These are phyloP conservation scores for Diversispora eburnea DNA, from an alignment of 192 early-diverging fungal species.

Conservation along the genomic window DNA sequence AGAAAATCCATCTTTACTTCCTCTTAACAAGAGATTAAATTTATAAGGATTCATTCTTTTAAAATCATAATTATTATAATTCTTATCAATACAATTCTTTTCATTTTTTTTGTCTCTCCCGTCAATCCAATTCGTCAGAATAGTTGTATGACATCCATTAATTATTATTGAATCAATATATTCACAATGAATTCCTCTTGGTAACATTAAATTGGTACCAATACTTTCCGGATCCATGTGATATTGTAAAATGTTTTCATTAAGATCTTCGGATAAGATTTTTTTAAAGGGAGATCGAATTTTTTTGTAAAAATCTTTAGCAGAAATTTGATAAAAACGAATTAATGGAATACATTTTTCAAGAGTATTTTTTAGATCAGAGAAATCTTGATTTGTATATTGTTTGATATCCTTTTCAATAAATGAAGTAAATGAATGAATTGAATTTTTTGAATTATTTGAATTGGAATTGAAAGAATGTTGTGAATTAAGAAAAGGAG, in stretches of 20 bases:
- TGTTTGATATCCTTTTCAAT: no score
- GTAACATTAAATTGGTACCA: not conserved
- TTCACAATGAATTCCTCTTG: not conserved
- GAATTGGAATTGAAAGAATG: no score
- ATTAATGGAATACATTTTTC: constrained; percentile 16
- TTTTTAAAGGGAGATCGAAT: not conserved
- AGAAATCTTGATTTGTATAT: constrained; percentile 4
- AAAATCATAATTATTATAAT: not conserved
- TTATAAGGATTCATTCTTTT: constrained; percentile 8
- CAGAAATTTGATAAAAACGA: constrained; percentile 11
- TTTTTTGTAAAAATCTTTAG: not conserved
- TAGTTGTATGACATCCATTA: not conserved
- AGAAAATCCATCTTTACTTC: constrained; percentile 5
- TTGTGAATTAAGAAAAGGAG: no score
- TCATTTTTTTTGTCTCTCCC: not conserved
- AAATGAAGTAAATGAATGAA: no score
- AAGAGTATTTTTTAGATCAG: not conserved
- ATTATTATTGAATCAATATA: constrained; percentile 1
- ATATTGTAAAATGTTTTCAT: constrained; percentile 7
- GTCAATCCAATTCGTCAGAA: constrained; percentile 9
- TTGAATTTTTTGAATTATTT: no score
- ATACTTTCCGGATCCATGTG: constrained; percentile 1
- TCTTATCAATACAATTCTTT: not conserved
- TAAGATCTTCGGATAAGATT: not conserved
- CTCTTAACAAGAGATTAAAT: constrained; percentile 8